Base-by-base conservation (phyloP, 2,329 filamentous ascomycete genomes). In the Macroventuria anomochaeta region DNA sequence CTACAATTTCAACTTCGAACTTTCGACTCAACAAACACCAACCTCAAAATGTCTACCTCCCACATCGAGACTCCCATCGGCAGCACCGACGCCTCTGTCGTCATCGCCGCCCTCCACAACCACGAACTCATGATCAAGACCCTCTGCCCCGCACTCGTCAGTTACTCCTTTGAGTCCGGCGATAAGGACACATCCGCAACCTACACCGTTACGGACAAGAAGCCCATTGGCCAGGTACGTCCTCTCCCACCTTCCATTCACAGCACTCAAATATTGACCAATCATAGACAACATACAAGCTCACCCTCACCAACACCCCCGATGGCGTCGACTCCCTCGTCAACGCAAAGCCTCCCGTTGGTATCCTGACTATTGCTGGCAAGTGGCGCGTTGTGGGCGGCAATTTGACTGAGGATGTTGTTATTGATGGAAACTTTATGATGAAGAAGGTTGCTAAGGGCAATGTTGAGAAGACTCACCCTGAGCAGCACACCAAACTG, bases 391-490 rank as follows among this genome's bases (percentile, higher is more conserved):
- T 76, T 2, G 48, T n/a, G 3, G 61, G 61, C 21, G 71, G 69
- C 21, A 47, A 62, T 51, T 51, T 76, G 29, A 62, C 57, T 20
- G 75, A 77, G 60, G 72, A 76, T 20, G 71, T 76, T 1, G 70
- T 75, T n/a, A 75, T 77, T 42, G 75, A 77, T 31, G 73, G 71
- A 3, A 76, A 77, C 46, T 75, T 76, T 31, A 68, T 76, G 67
- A 75, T 74, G 70, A 76, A 76, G 69, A 75, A 73, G 64, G 72
- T 77, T 47, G 75, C 73, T 1, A 76, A 75, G 65, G 70, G 64
- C 1, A 76, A 74, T 44, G 71, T 76, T 1, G 74, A 77, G 58
- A 76, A 72, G 66, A 74, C 70, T 25, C 73, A 75, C 53, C 73
- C 74, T 1, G 67, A 64, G 57, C 73, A 76, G 64, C 73, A 76